Evolutionary conservation across 2,329 filamentous ascomycete species (phyloP).

Genomic region (Zasmidium cellare): DNA sequence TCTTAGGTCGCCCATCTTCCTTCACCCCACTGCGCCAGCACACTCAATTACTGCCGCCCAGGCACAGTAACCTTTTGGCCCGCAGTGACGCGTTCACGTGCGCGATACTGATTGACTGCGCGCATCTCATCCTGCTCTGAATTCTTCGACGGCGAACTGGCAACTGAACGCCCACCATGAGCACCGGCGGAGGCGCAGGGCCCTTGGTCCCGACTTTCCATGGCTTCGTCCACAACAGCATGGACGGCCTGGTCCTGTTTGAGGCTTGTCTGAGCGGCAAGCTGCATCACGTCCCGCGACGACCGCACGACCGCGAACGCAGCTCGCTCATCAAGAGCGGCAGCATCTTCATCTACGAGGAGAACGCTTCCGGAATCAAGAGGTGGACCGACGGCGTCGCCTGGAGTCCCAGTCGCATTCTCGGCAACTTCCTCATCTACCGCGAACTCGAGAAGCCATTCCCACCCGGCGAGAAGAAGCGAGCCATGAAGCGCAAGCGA

Average conservation of each 20-base stretch:
- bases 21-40: slow-evolving; percentile 9
- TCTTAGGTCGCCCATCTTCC: slow-evolving; percentile 4
- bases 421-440: slow-evolving; percentile 83
- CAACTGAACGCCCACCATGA: slow-evolving; percentile 28
- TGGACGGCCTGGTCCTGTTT: slow-evolving; percentile 76
- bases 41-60: slow-evolving; percentile 12
- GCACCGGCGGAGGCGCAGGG: slow-evolving; percentile 36
- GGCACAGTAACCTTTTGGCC: slow-evolving; percentile 3
- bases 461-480: slow-evolving; percentile 80
- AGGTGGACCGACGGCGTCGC: slow-evolving; percentile 90
- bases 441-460: slow-evolving; percentile 78
- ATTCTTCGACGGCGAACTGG: too few species aligned
- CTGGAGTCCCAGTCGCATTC: slow-evolving; percentile 86
- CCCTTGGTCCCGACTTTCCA: slow-evolving; percentile 41
- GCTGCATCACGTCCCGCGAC: slow-evolving; percentile 73
- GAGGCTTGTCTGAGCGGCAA: slow-evolving; percentile 73
- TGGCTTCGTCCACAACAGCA: slow-evolving; percentile 41
- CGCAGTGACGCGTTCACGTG: slow-evolving; percentile 3
- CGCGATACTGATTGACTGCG: not conserved
- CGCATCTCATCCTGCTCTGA: not conserved
- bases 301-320: slow-evolving; percentile 84
- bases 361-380: slow-evolving; percentile 87
- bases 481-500: slow-evolving; percentile 70
- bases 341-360: slow-evolving; percentile 88
- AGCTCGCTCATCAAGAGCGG: slow-evolving; percentile 76